These are phyloP conservation scores for Meripilus lineatus DNA, from an alignment of 1,284 basidiomycete genomes.

Conservation along the genomic window DNA sequence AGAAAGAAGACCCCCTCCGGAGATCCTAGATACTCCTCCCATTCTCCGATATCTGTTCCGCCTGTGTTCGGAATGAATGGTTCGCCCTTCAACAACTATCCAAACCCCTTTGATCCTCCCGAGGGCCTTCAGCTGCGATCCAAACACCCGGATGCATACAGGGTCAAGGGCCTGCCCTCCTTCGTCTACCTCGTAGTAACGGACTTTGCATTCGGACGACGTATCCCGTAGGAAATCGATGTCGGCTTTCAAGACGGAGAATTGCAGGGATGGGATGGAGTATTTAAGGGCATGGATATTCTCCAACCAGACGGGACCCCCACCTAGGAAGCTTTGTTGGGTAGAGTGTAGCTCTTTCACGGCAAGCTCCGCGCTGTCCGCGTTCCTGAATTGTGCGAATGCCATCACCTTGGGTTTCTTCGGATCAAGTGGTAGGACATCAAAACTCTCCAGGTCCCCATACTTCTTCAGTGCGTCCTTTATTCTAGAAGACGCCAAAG, in stretches of 20 bases:
- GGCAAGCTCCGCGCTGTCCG: slow-evolving; percentile 20
- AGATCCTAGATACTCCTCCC: no score
- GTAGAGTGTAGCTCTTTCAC: slow-evolving; percentile 15
- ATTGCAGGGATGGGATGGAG: slow-evolving; percentile 18
- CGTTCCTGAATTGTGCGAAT: slow-evolving; percentile 22
- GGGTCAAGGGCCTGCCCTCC: slow-evolving; percentile 15
- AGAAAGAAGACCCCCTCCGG: no score
- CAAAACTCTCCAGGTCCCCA: slow-evolving; percentile 23
- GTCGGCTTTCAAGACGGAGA: slow-evolving; percentile 21
- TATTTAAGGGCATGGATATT: slow-evolving; percentile 26
- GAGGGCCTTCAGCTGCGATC: slow-evolving; percentile 30
- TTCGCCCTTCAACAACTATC: no score
- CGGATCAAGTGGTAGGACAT: slow-evolving; percentile 12
- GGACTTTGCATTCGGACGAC: slow-evolving; percentile 26
- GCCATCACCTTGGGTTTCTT: slow-evolving; percentile 20
- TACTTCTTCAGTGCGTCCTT: slow-evolving; percentile 10
- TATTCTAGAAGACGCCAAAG: slow-evolving; percentile 9
- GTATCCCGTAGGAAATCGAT: slow-evolving; percentile 26
- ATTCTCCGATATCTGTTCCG: no score
- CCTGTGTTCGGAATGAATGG: no score
- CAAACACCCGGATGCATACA: slow-evolving; percentile 36
- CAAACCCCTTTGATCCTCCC: slow-evolving; percentile 15
- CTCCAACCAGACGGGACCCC: slow-evolving; percentile 21
- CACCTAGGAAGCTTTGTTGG: slow-evolving; percentile 16
- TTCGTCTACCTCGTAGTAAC: slow-evolving; percentile 27